Percentiles rank a stretch among this genome's conserved stretches.
Evolutionary conservation across 31 red algal genomes (phyloP).

Genomic region (Endocladia muricata): DNA sequence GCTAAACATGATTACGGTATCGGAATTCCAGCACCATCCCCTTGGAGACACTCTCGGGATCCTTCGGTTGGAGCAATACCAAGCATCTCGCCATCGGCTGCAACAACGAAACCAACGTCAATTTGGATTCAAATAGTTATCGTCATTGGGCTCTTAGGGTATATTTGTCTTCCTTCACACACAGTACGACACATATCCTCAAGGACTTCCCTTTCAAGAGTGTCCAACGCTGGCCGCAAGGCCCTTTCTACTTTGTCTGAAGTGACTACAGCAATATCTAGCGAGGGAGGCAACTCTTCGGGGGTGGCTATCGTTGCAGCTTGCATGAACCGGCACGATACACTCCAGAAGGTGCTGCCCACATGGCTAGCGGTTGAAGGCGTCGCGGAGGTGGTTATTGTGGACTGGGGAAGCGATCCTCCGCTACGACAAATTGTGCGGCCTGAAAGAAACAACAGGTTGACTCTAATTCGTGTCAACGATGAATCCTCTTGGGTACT

Average conservation of each 20-base stretch:
- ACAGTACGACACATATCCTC: conserved; percentile 40
- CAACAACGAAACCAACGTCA: conserved; percentile 2
- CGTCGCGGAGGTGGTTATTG: conserved; percentile 35
- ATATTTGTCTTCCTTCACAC: conserved; percentile 44
- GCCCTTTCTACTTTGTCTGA: conserved; percentile 23
- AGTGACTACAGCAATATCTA: conserved; percentile 14
- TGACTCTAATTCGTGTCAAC: conserved; percentile 54
- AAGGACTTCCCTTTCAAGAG: conserved; percentile 23
- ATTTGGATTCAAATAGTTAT: conserved; percentile 27
- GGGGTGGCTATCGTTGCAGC: conserved; percentile 18
- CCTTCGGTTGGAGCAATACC: conserved; percentile 44
- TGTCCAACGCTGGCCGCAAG: conserved; percentile 32
- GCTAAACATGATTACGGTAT: not conserved
- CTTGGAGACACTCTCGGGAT: conserved; percentile 37
- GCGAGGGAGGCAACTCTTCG: not conserved
- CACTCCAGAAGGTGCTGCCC: conserved; percentile 8
- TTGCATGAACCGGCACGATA: conserved; percentile 21
- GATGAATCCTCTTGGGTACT: conserved; percentile 59
- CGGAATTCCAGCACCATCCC: conserved; percentile 35
- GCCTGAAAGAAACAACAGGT: conserved; percentile 24
- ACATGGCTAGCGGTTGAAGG: conserved; percentile 19
- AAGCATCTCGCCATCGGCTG: not conserved
- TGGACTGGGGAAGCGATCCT: conserved; percentile 37
- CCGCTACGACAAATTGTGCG: conserved; percentile 25
- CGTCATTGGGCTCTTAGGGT: conserved; percentile 24